A percentile compares a stretch with the other conserved stretches of the same genome.
Evolutionary conservation across 129 eudicot species (phyloP).

Genomic region (Lactuca saligna): DNA sequence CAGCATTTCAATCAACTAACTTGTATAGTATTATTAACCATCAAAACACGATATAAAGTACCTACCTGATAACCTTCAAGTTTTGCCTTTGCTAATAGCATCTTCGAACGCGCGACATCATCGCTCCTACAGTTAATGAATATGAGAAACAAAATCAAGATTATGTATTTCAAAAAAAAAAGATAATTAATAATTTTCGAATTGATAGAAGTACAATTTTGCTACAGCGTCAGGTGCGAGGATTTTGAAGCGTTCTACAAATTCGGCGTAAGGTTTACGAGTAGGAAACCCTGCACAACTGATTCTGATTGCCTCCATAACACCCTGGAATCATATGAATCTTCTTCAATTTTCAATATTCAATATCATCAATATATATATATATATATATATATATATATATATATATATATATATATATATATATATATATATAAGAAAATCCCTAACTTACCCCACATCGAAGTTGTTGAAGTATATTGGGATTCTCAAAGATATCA

Average conservation of each 20-base stretch:
- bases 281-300: slow-evolving; percentile 98
- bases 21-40: not conserved
- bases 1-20: too few relatives aligned
- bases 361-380: not conserved
- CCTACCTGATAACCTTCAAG: slow-evolving; percentile 83
- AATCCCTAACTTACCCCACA: slow-evolving; percentile 71
- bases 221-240: slow-evolving; percentile 63
- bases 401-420: too few relatives aligned
- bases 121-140: slow-evolving; percentile 40
- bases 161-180: not conserved
- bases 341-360: slow-evolving; percentile 3
- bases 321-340: slow-evolving; percentile 58
- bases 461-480: slow-evolving; percentile 91
- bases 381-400: too few relatives aligned
- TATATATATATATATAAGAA: too few relatives aligned
- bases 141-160: slow-evolving; percentile 12
- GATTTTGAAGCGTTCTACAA: slow-evolving; percentile 59
- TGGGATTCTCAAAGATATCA: slow-evolving; percentile 72
- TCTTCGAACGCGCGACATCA: slow-evolving; percentile 47
- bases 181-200: not conserved
- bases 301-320: slow-evolving; percentile 95
- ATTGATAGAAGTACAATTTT: slow-evolving; percentile 48
- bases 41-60: not conserved
- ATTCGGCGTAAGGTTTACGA: slow-evolving; percentile 68
- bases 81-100: slow-evolving; percentile 51